Percentiles rank a stretch among this genome's conserved stretches.
Conservation (phyloP, 2,329 filamentous ascomycete species). For the Xylaria hypoxylon region DNA sequence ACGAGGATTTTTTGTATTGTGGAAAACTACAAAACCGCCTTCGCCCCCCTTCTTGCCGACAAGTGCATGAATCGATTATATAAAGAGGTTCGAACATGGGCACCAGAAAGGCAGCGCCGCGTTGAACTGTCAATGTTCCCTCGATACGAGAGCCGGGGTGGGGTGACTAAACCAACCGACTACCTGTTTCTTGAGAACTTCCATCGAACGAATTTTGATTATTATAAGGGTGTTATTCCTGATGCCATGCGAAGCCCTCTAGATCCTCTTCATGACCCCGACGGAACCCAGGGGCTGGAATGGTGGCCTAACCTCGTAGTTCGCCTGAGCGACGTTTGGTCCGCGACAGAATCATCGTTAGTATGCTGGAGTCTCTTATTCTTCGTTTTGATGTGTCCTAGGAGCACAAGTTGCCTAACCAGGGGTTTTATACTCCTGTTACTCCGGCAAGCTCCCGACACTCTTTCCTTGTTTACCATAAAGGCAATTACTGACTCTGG, state of each 20-base stretch:
- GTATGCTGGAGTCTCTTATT: no score
- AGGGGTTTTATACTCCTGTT: no score
- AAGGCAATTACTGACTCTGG: no score
- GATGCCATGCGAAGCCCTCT: no score
- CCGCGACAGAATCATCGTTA: neutral
- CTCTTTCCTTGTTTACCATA: no score
- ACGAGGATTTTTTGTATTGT: neutral
- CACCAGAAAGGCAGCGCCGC: no score
- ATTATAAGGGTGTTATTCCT: no score
- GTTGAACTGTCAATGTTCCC: neutral
- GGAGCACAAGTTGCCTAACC: no score
- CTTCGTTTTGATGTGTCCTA: no score
- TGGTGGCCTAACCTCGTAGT: slow-evolving; percentile 23
- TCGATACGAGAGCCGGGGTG: neutral
- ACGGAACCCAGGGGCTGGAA: neutral
- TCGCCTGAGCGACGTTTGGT: slow-evolving; percentile 6
- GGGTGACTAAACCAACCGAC: slow-evolving; percentile 8
- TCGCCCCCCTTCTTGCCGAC: slow-evolving; percentile 4
- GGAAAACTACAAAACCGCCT: slow-evolving; percentile 18
- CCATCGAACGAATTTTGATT: neutral
- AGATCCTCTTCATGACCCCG: no score
- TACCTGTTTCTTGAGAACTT: slow-evolving; percentile 28
- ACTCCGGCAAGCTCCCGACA: no score
- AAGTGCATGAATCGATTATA: neutral
- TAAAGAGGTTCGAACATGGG: neutral